Base-by-base conservation (phyloP, 2,329 filamentous ascomycete genomes). In the Colletotrichum kahawae region DNA sequence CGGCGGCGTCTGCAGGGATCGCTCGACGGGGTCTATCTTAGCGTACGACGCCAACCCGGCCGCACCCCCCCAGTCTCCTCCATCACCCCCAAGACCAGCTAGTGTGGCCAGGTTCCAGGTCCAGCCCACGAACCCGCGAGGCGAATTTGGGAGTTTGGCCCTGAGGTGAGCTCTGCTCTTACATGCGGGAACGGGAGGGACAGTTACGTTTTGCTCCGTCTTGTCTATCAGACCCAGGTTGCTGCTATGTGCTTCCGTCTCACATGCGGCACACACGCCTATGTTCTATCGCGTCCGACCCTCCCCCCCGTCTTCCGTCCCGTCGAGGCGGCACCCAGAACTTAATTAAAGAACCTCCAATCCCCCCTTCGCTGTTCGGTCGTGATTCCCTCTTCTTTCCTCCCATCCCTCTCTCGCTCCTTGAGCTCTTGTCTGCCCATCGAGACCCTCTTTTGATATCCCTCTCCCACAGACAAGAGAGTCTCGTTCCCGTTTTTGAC, bases 301-400 rank as follows among this genome's bases (percentile, higher is more conserved):
- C 24, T 24, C 14, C 36, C 67, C 24, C n/a, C 38, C 38, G 67
- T 70, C 59, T 36, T 36, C 59, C 67, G 57, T 63, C 67, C 29
- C 21, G 27, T 57, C 29, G 57, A 51, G 21, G n/a, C 69, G 72
- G 69, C 54, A 34, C 69, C 56, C 31, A 63, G 60, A 67, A 62
- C 56, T 59, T 67, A 38, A 64, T 75, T 75, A 75, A 75, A 75
- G 56, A 72, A 72, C 69, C 43, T 62, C 69, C 48, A 59, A 43
- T 51, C 73, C 67, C 59, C 63, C 63, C 51, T 21, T 51, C 36
- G 10, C 18, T 65, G 6, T 8, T 9, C 36, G 9, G 43, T 24
- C 43, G 69, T 63, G 43, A 18, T 48, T 18, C 27, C 14, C 16
- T 21, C 62, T 38, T 21, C 56, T 48, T 16, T 56, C 60, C 68